Base-by-base conservation (phyloP, 768 basidiomycete genomes). In the Lactarius akahatsu region DNA sequence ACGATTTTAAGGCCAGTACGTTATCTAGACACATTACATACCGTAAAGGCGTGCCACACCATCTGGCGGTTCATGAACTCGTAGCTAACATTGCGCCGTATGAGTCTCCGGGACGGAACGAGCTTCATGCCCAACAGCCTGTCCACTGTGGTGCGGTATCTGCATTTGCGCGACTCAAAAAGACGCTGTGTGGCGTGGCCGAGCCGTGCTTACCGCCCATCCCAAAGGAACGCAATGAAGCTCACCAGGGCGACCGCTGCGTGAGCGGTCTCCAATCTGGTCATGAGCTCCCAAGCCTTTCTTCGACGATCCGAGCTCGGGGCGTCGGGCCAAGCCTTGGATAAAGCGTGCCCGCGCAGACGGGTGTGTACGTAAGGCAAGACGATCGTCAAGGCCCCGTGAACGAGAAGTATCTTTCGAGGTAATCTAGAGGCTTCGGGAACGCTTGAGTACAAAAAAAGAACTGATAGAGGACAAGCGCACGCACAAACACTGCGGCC, bases 31-130 rank as follows among this genome's bases (percentile, higher is more conserved):
- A 40, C 50, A 59, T 52, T 26, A 41, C 92, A 62, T 73, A 96
- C 96, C 8, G 97, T 98, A 76, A 98, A 96, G 0, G 94, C 92
- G 74, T 96, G 93, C 97, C 97, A 99, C 62, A 99, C 97, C 85
- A 99, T 92, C 76, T 98, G 96, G 71, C 97, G 91, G 72, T 98
- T 98, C 93, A 98, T 96, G 73, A 95, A 98, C 73, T 98, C 97
- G 77, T 97, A 99, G 73, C 92, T 96, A 59, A 98, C 91, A 71
- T 96, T 89, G 20, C 91, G 86, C 67, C 85, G 87, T 41, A 88
- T 82, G 40, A 89, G 83, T 50, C 82, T 79, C 38, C 86, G 84
- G 0, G 90, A 81, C 4, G 96, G 90, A 0, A 88, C 83, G 3
- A 98, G 84, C 36, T 82, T 80, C 80, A 99, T 84, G 30, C 80